A percentile compares a stretch with the other conserved stretches of the same genome.
Evolutionary conservation across 1,284 basidiomycete species (phyloP).

Genomic region (Schizophyllum commune): DNA sequence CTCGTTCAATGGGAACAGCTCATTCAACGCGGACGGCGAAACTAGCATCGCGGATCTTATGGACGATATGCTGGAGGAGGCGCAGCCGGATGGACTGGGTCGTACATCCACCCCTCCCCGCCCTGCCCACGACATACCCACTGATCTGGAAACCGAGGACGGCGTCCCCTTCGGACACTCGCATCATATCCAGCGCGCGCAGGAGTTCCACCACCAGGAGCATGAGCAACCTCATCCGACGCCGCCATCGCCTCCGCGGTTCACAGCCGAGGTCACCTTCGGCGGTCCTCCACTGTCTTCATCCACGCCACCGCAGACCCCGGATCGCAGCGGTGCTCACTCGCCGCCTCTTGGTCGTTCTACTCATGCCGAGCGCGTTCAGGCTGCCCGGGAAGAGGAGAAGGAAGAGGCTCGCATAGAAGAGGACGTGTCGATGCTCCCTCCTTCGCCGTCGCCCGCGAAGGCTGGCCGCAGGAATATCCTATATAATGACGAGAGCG

Average conservation of each 20-base stretch:
- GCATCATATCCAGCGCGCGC: conserved; percentile 52
- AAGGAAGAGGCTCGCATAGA: conserved; percentile 32
- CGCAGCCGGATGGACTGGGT: conserved; percentile 9
- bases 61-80: conserved; percentile 45
- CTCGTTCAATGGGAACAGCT: conserved; percentile 36
- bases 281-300: conserved; percentile 2
- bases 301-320: conserved; percentile 11
- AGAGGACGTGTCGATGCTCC: conserved; percentile 41
- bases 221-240: conserved; percentile 18
- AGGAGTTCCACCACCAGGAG: conserved; percentile 28
- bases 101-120: conserved; percentile 24
- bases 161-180: conserved; percentile 63
- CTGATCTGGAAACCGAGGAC: conserved; percentile 50
- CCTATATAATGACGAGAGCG: neutral
- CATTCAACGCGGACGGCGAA: too few species aligned
- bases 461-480: conserved; percentile 21
- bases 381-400: conserved; percentile 30
- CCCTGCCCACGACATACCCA: conserved; percentile 28
- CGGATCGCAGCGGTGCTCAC: neutral
- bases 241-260: conserved; percentile 13
- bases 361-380: conserved; percentile 38
- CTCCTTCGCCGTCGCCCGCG: conserved; percentile 55
- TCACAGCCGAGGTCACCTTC: neutral
- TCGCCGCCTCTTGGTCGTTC: conserved; percentile 40
- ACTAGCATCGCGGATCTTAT: conserved; percentile 58